These are phyloP conservation scores for Ogataea pini DNA, from an alignment of 805 yeast genomes.

Conservation along the genomic window DNA sequence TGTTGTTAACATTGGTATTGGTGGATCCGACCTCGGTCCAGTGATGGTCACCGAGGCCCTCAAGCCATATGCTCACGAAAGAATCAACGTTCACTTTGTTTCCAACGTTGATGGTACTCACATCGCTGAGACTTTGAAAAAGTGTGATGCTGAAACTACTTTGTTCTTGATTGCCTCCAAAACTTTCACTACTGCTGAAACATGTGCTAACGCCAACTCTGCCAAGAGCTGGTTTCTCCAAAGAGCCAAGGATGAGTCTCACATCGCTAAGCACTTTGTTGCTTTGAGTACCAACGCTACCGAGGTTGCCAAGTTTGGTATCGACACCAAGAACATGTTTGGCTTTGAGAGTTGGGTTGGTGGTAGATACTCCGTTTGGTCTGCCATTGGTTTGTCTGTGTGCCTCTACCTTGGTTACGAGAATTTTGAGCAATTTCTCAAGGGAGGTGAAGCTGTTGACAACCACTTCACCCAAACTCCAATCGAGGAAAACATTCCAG, in stretches of 20 bases:
- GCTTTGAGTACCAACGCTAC: conserved; percentile 92
- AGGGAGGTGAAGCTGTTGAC: conserved; percentile 98
- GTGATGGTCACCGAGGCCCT: conserved; percentile 99
- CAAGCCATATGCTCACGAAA: conserved; percentile 79
- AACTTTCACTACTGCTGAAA: conserved; percentile 99
- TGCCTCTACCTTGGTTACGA: conserved; percentile 95
- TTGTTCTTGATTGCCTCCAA: conserved; percentile 91
- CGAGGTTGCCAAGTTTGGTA: conserved; percentile 94
- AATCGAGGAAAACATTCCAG: conserved; percentile 87
- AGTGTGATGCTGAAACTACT: conserved; percentile 85
- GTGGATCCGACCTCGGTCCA: conserved; percentile 98
- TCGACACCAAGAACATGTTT: conserved; percentile 97
- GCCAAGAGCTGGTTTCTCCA: conserved; percentile 94
- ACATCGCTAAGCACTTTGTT: conserved; percentile 96
- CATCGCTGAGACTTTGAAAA: conserved; percentile 84
- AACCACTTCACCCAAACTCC: conserved; percentile 84
- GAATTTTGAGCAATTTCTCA: conserved; percentile 86
- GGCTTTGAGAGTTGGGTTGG: conserved; percentile 99
- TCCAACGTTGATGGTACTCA: conserved; percentile 99
- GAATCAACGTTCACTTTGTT: conserved; percentile 84
- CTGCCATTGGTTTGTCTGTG: conserved; percentile 95
- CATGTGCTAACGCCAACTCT: conserved; percentile 91
- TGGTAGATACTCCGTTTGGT: conserved; percentile 99
- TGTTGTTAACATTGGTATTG: conserved; percentile 96
- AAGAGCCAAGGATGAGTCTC: conserved; percentile 52